phyloP scores from a whole-genome alignment of 495 filamentous ascomycete genomes.

The Thermothielavioides terrestris region DNA sequence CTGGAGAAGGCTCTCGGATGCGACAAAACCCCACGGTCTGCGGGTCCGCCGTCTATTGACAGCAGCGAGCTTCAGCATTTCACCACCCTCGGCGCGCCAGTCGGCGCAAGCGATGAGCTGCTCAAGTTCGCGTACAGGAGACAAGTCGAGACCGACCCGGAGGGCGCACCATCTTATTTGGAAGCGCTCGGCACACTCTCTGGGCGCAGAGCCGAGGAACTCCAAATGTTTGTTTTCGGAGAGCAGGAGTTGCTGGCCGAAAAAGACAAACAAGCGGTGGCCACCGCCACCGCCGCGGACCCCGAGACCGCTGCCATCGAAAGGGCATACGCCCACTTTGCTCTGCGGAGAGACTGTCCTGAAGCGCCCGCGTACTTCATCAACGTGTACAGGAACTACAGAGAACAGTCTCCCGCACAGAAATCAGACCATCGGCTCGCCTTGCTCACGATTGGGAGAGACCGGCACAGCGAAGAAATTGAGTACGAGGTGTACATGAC shows the following conservation, averaged over 20 bases:
- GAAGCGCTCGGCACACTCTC: constrained; percentile 17
- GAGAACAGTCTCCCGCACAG: constrained; percentile 18
- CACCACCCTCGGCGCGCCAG: constrained; percentile 13
- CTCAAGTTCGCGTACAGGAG: constrained; percentile 23
- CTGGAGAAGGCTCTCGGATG: constrained; percentile 17
- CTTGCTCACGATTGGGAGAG: constrained; percentile 19
- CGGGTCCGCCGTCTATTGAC: not conserved
- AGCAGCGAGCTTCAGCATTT: constrained; percentile 6
- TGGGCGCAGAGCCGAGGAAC: constrained; percentile 7
- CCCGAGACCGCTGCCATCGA: not conserved
- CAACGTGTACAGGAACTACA: constrained; percentile 14
- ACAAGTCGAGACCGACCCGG: constrained; percentile 16
- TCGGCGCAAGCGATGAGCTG: constrained; percentile 13
- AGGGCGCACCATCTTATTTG: constrained; percentile 8
- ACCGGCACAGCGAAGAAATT: constrained; percentile 12
- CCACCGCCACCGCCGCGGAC: not conserved
- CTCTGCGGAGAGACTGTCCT: constrained; percentile 3
- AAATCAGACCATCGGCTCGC: constrained; percentile 12
- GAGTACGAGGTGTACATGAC: constrained; percentile 7
- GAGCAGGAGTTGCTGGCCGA: constrained; percentile 7
- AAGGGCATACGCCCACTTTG: constrained; percentile 18
- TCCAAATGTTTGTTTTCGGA: constrained; percentile 20
- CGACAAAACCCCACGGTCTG: not conserved
- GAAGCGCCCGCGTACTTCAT: constrained; percentile 8
- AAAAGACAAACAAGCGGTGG: not conserved